phyloP scores from a whole-genome alignment of 306 rosid species.

The Begonia peltatifolia region DNA sequence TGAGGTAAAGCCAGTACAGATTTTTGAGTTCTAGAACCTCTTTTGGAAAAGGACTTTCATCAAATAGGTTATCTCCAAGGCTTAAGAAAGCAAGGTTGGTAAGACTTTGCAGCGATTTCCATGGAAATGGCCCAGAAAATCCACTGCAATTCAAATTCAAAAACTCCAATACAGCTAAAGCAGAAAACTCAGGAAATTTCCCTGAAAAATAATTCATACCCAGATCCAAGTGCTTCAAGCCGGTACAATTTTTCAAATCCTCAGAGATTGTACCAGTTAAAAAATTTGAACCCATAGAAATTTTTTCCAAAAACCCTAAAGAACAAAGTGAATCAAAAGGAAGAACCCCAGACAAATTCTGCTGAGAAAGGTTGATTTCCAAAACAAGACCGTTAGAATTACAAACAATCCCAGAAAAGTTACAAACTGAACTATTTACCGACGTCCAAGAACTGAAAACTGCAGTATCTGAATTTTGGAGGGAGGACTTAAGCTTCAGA shows the following conservation, averaged over 20 bases:
- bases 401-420: slow-evolving; percentile 48
- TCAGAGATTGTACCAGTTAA: slow-evolving; percentile 36
- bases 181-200: slow-evolving; percentile 49
- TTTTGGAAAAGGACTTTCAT: slow-evolving; percentile 28
- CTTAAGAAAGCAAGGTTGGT: slow-evolving; percentile 47
- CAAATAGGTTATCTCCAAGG: slow-evolving; percentile 58
- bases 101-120: slow-evolving; percentile 63
- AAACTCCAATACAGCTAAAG: slow-evolving; percentile 23
- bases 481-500: slow-evolving; percentile 25
- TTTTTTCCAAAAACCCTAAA: slow-evolving; percentile 30
- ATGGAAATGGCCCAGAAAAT: slow-evolving; percentile 67
- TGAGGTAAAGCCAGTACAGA: slow-evolving; percentile 62
- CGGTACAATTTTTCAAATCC: slow-evolving; percentile 40
- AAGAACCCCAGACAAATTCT: slow-evolving; percentile 37
- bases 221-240: slow-evolving; percentile 51
- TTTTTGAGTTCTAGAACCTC: slow-evolving; percentile 48
- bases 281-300: slow-evolving; percentile 34
- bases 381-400: slow-evolving; percentile 33
- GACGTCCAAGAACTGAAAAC: slow-evolving; percentile 43
- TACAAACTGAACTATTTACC: slow-evolving; percentile 17
- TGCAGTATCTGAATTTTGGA: slow-evolving; percentile 21
- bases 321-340: slow-evolving; percentile 51
- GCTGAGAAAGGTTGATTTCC: slow-evolving; percentile 39
- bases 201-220: slow-evolving; percentile 47
- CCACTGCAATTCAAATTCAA: slow-evolving; percentile 45